phyloP scores from a whole-genome alignment of 768 basidiomycete genomes.

The Cystofilobasidium macerans region DNA sequence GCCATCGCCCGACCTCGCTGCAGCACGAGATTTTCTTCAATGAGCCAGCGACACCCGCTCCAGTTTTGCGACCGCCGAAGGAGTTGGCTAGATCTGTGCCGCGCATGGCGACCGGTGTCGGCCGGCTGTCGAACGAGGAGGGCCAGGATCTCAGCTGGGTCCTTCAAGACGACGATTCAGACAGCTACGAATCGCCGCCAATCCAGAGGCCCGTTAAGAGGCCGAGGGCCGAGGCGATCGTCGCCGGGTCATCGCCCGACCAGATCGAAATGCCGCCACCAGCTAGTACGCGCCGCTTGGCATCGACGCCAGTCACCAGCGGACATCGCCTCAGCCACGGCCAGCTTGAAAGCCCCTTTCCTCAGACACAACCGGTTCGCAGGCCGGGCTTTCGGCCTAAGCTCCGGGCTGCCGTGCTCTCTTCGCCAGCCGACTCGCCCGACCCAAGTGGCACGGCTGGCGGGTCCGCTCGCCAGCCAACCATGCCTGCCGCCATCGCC shows the following conservation, averaged over 20 bases:
- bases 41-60: not conserved
- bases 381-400: conserved; percentile 4
- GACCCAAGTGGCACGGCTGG: not conserved
- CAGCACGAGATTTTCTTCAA: too few relatives aligned
- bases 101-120: not conserved
- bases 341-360: conserved; percentile 14
- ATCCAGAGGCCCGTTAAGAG: not conserved
- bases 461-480: not conserved
- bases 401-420: not conserved
- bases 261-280: conserved; percentile 10
- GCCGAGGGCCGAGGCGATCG: not conserved
- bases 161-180: conserved; percentile 1
- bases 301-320: not conserved
- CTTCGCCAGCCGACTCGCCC: not conserved
- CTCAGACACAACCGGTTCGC: conserved; percentile 15
- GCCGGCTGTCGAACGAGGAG: not conserved
- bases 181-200: not conserved
- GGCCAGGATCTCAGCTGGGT: not conserved
- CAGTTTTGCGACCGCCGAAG: not conserved
- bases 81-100: not conserved
- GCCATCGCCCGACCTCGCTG: not conserved
- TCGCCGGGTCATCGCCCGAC: not conserved
- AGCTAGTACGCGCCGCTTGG: not conserved
- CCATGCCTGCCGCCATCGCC: not conserved
- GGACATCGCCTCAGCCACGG: not conserved